These are phyloP conservation scores for Populus trichocarpa DNA, from an alignment of 441 rosid genomes.

Conservation along the genomic window DNA sequence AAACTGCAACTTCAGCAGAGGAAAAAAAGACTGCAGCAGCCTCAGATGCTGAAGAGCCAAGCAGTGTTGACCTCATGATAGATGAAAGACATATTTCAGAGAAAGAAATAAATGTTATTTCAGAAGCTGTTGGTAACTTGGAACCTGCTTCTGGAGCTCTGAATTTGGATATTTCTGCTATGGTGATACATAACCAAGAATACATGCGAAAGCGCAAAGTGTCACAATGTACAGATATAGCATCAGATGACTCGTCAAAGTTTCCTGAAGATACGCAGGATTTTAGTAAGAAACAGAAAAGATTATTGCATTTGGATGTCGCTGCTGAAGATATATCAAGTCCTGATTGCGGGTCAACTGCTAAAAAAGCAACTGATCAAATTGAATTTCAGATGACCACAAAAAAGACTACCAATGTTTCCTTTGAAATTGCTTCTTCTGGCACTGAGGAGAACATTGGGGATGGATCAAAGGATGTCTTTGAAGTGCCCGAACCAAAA, in stretches of 20 bases:
- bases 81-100: constrained; percentile 23
- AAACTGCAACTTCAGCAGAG: constrained; percentile 25
- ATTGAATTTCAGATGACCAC: constrained; percentile 23
- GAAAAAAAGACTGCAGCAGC: constrained; percentile 19
- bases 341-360: constrained; percentile 27
- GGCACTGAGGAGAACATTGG: constrained; percentile 25
- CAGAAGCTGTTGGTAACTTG: constrained; percentile 22
- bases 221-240: constrained; percentile 17
- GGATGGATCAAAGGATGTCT: constrained; percentile 26
- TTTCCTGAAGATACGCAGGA: constrained; percentile 30
- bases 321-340: constrained; percentile 25
- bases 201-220: constrained; percentile 45
- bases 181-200: constrained; percentile 23
- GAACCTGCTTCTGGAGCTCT: constrained; percentile 27
- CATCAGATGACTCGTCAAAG: constrained; percentile 14
- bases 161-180: constrained; percentile 23
- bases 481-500: constrained; percentile 30
- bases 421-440: constrained; percentile 16
- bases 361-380: constrained; percentile 23
- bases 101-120: constrained; percentile 24
- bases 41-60: constrained; percentile 28
- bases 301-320: constrained; percentile 25
- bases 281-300: constrained; percentile 53
- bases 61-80: constrained; percentile 17
- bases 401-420: constrained; percentile 19